Evolutionary conservation across 2,329 filamentous ascomycete genomes (phyloP), one percentile per base, ranked within the genome.

Genomic region (Magnaporthiopsis poae): DNA sequence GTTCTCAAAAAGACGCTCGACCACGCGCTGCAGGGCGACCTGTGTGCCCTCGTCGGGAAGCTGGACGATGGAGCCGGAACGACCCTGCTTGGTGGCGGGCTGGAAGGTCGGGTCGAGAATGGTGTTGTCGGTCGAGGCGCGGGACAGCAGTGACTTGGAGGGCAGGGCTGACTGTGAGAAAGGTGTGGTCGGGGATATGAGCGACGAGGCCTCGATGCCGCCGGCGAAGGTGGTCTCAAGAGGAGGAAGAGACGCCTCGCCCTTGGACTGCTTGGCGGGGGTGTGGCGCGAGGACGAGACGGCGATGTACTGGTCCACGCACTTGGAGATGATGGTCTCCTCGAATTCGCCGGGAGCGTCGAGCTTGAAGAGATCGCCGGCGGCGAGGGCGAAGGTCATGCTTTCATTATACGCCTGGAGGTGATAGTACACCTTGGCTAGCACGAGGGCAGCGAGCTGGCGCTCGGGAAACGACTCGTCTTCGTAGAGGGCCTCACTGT

Each of bases 331-430:
- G 80, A 99, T 98, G 67, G 95, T 99, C 81, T 99, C 93, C 79
- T 99, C 95, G 75, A 96, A 99, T 81, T 99, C 95, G 78, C 92
- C 90, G 65, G 91, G 89, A 66, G 89, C 85, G 74, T 97, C 91
- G 71, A 98, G 86, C 80, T 96, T 91, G 83, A 99, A 97, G 64
- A 96, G 88, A 76, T 97, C 91, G 68, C 95, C 95, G 31, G 95
- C 93, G 68, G 92, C 93, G 62, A 99, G 86, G 70, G 95, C 95
- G 78, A 99, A 98, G 65, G 91, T 90, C 94, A 99, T 98, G 79
- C 94, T 97, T 81, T 99, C 95, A 76, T 97, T 95, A 82, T 99
- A 99, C 77, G 95, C 95, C 80, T 97, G 92, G 65, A 99, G 88
- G 76, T 99, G 95, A 76, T 98, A 99, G 82, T 98, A 99, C 71